phyloP scores from a whole-genome alignment of 1,284 basidiomycete genomes.

The Heliocybe sulcata region DNA sequence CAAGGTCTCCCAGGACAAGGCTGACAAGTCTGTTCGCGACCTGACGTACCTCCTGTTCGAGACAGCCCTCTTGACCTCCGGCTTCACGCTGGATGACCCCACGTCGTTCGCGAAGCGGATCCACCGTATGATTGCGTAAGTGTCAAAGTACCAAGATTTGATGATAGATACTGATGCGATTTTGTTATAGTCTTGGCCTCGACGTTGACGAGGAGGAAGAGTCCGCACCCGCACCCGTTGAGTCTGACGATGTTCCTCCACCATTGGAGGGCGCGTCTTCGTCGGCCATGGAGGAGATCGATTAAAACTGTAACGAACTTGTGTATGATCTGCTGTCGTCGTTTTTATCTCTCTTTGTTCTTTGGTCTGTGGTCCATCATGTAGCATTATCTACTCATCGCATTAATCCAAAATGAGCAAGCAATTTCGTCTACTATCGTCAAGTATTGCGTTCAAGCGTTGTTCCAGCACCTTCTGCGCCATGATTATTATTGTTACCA shows the following conservation, averaged over 20 bases:
- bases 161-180: conserved; percentile 9
- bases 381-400: conserved; percentile 14
- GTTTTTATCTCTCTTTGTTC: conserved; percentile 10
- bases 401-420: conserved; percentile 2
- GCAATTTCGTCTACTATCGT: background rate
- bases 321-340: background rate
- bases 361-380: conserved; percentile 13
- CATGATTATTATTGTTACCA: background rate
- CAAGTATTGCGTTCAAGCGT: no score
- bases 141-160: conserved; percentile 7
- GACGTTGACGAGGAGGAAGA: conserved; percentile 65
- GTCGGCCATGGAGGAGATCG: conserved; percentile 84
- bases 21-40: conserved; percentile 97
- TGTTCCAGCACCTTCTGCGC: no score
- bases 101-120: conserved; percentile 94
- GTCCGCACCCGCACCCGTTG: conserved; percentile 22
- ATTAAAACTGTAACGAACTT: conserved; percentile 34
- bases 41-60: conserved; percentile 95
- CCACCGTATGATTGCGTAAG: conserved; percentile 89
- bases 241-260: conserved; percentile 34
- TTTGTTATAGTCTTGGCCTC: conserved; percentile 51
- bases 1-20: conserved; percentile 95
- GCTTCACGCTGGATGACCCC: conserved; percentile 94
- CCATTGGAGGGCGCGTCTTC: conserved; percentile 50
- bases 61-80: conserved; percentile 91